phyloP scores from a whole-genome alignment of 768 basidiomycete species.

The Suillus subalutaceus region DNA sequence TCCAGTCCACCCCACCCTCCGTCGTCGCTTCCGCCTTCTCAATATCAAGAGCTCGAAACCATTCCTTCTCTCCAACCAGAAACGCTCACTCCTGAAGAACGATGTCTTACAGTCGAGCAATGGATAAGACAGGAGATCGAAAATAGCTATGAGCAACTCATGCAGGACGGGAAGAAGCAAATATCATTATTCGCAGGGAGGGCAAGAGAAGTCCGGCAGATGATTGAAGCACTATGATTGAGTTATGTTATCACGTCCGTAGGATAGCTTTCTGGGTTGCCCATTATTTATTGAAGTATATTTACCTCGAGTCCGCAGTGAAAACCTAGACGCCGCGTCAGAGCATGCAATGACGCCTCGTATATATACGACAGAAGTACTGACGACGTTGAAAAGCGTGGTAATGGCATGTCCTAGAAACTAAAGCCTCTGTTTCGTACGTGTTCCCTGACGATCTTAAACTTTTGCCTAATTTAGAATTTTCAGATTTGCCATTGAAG shows the following conservation, averaged over 20 bases:
- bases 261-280: neutral
- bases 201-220: conserved; percentile 42
- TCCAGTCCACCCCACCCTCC: neutral
- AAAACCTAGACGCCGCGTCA: neutral
- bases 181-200: conserved; percentile 51
- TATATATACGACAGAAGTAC: no score
- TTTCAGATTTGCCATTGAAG: neutral
- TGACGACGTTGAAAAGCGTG: neutral
- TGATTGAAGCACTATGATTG: conserved; percentile 35
- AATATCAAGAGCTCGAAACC: conserved; percentile 14
- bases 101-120: conserved; percentile 81
- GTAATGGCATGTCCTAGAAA: neutral
- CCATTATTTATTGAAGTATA: neutral
- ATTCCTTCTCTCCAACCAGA: conserved; percentile 19
- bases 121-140: conserved; percentile 80
- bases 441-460: neutral
- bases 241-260: neutral
- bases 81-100: conserved; percentile 48
- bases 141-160: conserved; percentile 62
- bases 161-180: conserved; percentile 51
- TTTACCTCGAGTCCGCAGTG: neutral
- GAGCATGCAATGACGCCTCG: neutral
- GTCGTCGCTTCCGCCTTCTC: conserved; percentile 13
- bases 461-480: neutral
- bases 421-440: neutral